phyloP scores from a whole-genome alignment of 176 grass and related monocot species.

The Triticum aestivum region IWGSC_CS_RefSeq_v2.1 NC_057805.1:499461073-499461572 shows the following conservation, averaged over 20 bases:
- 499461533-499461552: neutral
- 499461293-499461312: slow-evolving; percentile 38
- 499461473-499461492: slow-evolving; percentile 16
- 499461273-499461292: neutral
- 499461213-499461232: neutral
- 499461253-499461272: slow-evolving; percentile 1
- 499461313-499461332: neutral
- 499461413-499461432: slow-evolving; percentile 8
- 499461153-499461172: slow-evolving; percentile 35
- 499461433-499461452: neutral
- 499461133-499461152: slow-evolving; percentile 24
- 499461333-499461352: slow-evolving; percentile 31
- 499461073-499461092: neutral
- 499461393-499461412: slow-evolving; percentile 9
- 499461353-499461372: slow-evolving; percentile 21
- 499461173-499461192: slow-evolving; percentile 36
- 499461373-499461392: slow-evolving; percentile 6
- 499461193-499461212: slow-evolving; percentile 15
- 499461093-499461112: slow-evolving; percentile 25
- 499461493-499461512: neutral
- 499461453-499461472: slow-evolving; percentile 25
- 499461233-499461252: neutral
- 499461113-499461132: slow-evolving; percentile 24
- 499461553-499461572: neutral
- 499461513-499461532: neutral